Percentiles rank a stretch among this genome's conserved stretches.
Evolutionary conservation across 2,329 filamentous ascomycete genomes (phyloP).

Genomic region (Nemania sp.): DNA sequence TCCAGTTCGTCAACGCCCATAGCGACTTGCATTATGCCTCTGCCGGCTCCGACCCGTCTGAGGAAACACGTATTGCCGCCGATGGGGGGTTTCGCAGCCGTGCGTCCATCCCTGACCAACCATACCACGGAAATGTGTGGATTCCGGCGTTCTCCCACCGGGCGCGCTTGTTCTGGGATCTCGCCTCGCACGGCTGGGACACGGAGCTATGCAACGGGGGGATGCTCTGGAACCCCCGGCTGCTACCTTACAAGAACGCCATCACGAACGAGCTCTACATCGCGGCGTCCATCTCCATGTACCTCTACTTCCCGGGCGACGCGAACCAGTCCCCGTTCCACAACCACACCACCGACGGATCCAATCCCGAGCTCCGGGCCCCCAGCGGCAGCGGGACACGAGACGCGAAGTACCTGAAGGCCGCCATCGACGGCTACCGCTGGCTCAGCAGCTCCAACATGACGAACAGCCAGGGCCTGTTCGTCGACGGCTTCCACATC

Average conservation of each 20-base stretch:
- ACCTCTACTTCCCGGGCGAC: constrained; percentile 84
- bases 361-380: constrained; percentile 36
- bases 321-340: constrained; percentile 71
- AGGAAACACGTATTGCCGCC: constrained; percentile 27
- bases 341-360: constrained; percentile 19
- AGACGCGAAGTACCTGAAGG: constrained; percentile 69
- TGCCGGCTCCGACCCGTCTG: constrained; percentile 18
- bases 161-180: constrained; percentile 82
- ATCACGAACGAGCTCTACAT: constrained; percentile 94
- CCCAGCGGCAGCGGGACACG: constrained; percentile 43
- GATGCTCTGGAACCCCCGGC: constrained; percentile 85
- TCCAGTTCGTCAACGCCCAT: constrained; percentile 77
- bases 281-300: constrained; percentile 85
- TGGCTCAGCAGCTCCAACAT: constrained; percentile 84
- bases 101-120: constrained; percentile 42
- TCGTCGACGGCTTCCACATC: constrained; percentile 89
- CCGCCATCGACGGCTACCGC: constrained; percentile 76
- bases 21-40: constrained; percentile 62
- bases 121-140: constrained; percentile 81
- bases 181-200: constrained; percentile 81
- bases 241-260: constrained; percentile 89
- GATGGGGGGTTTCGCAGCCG: constrained; percentile 29
- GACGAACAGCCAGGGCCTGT: constrained; percentile 75
- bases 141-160: constrained; percentile 79
- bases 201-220: constrained; percentile 79